Percentiles rank a stretch among this genome's conserved stretches.
phyloP scores from a whole-genome alignment of 2,329 filamentous ascomycete genomes.

The Zymoseptoria tritici region DNA sequence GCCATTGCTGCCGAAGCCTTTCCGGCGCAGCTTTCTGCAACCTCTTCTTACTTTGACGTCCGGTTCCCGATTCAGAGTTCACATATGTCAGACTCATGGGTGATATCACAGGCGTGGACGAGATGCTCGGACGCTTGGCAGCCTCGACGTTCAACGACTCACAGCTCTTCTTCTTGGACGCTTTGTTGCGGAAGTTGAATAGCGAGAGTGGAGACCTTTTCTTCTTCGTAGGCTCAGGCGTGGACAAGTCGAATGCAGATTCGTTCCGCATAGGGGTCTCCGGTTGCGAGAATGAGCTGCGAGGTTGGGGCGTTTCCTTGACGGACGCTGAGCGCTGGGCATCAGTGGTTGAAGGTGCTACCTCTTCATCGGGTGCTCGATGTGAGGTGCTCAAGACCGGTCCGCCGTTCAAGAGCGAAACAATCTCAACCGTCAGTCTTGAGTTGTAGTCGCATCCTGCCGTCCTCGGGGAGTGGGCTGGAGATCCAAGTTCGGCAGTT shows the following conservation, averaged over 20 bases:
- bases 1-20: conserved; percentile 18
- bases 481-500: background rate
- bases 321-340: background rate
- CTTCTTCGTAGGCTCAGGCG: background rate
- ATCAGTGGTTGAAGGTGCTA: background rate
- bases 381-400: background rate
- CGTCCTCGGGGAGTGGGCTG: background rate
- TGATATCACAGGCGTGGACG: background rate
- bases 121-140: background rate
- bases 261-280: background rate
- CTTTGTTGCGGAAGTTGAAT: conserved; percentile 6
- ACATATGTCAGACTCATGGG: background rate
- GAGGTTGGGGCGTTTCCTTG: background rate
- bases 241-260: background rate
- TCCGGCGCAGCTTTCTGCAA: conserved; percentile 27
- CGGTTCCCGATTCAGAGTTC: background rate
- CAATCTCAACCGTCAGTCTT: background rate
- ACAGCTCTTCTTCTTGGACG: background rate
- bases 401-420: background rate
- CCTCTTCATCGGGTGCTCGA: background rate
- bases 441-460: background rate
- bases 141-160: background rate
- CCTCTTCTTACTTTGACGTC: conserved; percentile 19
- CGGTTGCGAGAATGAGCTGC: background rate
- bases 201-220: conserved; percentile 8